Base-by-base conservation (phyloP, 139 green algal genomes). In the Chlamydomonas eustigma region DNA sequence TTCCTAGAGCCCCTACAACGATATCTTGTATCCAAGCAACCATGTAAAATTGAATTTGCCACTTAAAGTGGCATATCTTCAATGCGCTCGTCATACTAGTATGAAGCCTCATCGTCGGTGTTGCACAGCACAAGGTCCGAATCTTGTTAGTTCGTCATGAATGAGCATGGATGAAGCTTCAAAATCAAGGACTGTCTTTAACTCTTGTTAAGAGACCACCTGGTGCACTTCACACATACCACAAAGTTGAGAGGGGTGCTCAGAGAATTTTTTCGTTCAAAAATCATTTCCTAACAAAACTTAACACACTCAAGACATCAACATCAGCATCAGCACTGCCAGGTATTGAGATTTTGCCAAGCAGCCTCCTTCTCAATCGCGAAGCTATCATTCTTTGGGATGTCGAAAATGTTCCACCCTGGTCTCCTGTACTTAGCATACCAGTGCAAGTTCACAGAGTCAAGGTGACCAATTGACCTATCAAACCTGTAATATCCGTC, bases 1-100 rank as follows among this genome's bases (percentile, higher is more conserved):
- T 51, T 2, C 52, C 37, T 0, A 83, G 64, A 2, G 78, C 78
- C 24, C 77, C 77, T 33, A 78, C 39, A 12, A 78, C 2, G 22
- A 82, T 74, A 32, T 82, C 77, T 12, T 6, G 4, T 30, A 39
- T 5, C 52, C 52, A 68, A 31, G n/a, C 52, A 68, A 58, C 12
- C 44, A 12, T 28, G 12, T 58, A 18, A 18, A 12, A 28, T 18
- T 58, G 44, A 58, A 58, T 12, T 12, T 58, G 44, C 12, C 18
- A 58, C 44, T 58, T 18, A 12, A 58, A 58, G 12, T 58, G 44
- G n/a, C n/a, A n/a, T n/a, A n/a, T n/a, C n/a, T n/a, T n/a, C 44
- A 58, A 58, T 12, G 12, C 44, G 18, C 12, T 12, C 18, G 44
- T 18, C 18, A 12, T 28, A 58, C 12, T 28, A 58, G 44, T 12